Evolutionary conservation across 257 asterid species (phyloP), one percentile per base, ranked within the genome.

Genomic region (Paulownia fortunei): DNA sequence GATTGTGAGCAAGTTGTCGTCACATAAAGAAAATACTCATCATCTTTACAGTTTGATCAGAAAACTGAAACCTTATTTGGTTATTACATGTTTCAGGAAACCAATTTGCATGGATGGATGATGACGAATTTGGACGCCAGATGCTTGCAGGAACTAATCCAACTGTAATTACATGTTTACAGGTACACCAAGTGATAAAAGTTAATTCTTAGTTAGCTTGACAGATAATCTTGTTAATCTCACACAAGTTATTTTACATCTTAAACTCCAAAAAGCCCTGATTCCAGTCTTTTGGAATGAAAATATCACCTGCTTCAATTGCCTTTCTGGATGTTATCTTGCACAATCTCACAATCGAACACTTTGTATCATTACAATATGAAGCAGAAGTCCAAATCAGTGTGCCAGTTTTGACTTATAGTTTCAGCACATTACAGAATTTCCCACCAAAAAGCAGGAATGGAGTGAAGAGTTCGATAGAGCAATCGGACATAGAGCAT

Each of bases 111-210:
- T 85, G 88, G 89, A 87, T 65, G 80, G 82, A 83, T 27, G 92
- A 87, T 24, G 77, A 82, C 16, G 86, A 87, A 81, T 88, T 85
- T 72, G 84, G 84, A 32, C 80, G 83, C 2, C 88, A 88, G 68
- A 88, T 88, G 92, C 88, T 88, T 61, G 86, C 92, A 11, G 89
- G 92, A 81, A 82, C 80, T 27, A 85, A 85, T 87, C 85, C 92
- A 67, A 77, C 81, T 1, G 74, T 80, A n/a, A 88, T 88, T 61
- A 72, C 81, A 66, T 56, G 87, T 74, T 76, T 88, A 49, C 80
- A 75, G 88, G 87, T 87, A 11, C 32, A 78, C n/a, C 41, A 62
- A n/a, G n/a, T n/a, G n/a, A n/a, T n/a, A n/a, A n/a, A n/a, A n/a
- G n/a, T n/a, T n/a, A n/a, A n/a, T n/a, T n/a, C n/a, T n/a, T n/a